Conservation (phyloP, 495 filamentous ascomycete species). For the Bacidia gigantensis region DNA sequence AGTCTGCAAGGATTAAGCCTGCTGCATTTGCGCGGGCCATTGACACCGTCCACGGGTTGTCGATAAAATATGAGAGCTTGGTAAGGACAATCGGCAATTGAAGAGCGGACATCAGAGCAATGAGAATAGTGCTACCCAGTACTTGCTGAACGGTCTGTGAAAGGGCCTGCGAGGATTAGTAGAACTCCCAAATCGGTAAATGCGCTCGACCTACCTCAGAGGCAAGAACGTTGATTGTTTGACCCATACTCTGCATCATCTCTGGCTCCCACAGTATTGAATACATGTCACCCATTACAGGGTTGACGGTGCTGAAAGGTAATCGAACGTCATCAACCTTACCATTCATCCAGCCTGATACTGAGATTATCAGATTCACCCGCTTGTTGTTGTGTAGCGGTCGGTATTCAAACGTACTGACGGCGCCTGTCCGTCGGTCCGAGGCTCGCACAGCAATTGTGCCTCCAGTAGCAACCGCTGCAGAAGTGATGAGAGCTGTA, state of each 20-base stretch:
- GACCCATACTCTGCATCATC: conserved; percentile 93
- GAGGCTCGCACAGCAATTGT: conserved; percentile 78
- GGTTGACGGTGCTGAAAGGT: conserved; percentile 90
- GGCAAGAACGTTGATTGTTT: conserved; percentile 94
- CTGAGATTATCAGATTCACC: conserved; percentile 88
- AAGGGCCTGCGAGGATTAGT: conserved; percentile 48
- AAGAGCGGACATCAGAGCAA: conserved; percentile 83
- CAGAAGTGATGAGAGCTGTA: conserved; percentile 84
- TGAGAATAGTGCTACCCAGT: conserved; percentile 76
- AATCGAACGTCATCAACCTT: conserved; percentile 93
- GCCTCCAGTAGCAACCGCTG: conserved; percentile 73
- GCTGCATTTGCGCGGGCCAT: conserved; percentile 76
- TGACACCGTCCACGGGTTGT: conserved; percentile 96
- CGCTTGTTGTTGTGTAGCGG: conserved; percentile 96
- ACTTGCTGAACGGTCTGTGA: conserved; percentile 95
- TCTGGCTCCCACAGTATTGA: conserved; percentile 97
- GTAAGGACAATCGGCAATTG: conserved; percentile 84
- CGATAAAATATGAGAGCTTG: conserved; percentile 91
- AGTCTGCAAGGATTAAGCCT: conserved; percentile 91
- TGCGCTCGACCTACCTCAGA: conserved; percentile 57
- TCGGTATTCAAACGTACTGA: conserved; percentile 92
- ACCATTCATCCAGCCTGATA: conserved; percentile 97
- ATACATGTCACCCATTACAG: conserved; percentile 96
- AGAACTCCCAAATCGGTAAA: background rate
- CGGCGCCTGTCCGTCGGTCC: conserved; percentile 70